These are phyloP conservation scores for Pulveroboletus sp. DNA, from an alignment of 768 basidiomycete genomes.

Conservation along the genomic window DNA sequence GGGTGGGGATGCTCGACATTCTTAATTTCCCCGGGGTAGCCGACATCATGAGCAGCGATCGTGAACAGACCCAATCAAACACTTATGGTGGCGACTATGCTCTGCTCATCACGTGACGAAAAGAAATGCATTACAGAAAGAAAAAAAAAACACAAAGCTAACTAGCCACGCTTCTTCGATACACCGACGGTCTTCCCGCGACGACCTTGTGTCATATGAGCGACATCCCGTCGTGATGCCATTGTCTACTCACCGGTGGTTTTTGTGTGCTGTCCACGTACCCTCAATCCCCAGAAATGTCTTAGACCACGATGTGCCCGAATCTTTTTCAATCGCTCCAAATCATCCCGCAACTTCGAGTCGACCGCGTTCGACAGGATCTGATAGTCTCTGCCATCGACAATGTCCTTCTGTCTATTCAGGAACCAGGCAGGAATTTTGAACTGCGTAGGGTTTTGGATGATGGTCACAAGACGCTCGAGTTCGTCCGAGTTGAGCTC, in stretches of 20 bases:
- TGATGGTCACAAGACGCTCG: slow-evolving; percentile 97
- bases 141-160: not conserved
- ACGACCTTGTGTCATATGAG: slow-evolving; percentile 52
- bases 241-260: slow-evolving; percentile 68
- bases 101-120: slow-evolving; percentile 19
- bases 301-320: slow-evolving; percentile 91
- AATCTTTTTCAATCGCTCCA: slow-evolving; percentile 99
- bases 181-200: slow-evolving; percentile 96
- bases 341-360: slow-evolving; percentile 96
- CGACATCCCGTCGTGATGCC: not conserved
- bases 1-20: slow-evolving; percentile 42
- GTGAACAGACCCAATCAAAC: not conserved
- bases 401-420: slow-evolving; percentile 98
- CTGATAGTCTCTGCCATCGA: slow-evolving; percentile 95
- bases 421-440: slow-evolving; percentile 99
- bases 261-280: slow-evolving; percentile 99
- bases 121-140: slow-evolving; percentile 5
- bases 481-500: slow-evolving; percentile 99
- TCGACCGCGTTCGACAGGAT: slow-evolving; percentile 95
- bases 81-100: not conserved
- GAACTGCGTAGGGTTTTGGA: slow-evolving; percentile 99
- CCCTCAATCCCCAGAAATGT: slow-evolving; percentile 92
- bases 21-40: slow-evolving; percentile 42
- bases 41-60: slow-evolving; percentile 31
- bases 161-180: slow-evolving; percentile 78